Conservation (phyloP, 164 flowering plant genomes). For the Malania oleifera region DNA sequence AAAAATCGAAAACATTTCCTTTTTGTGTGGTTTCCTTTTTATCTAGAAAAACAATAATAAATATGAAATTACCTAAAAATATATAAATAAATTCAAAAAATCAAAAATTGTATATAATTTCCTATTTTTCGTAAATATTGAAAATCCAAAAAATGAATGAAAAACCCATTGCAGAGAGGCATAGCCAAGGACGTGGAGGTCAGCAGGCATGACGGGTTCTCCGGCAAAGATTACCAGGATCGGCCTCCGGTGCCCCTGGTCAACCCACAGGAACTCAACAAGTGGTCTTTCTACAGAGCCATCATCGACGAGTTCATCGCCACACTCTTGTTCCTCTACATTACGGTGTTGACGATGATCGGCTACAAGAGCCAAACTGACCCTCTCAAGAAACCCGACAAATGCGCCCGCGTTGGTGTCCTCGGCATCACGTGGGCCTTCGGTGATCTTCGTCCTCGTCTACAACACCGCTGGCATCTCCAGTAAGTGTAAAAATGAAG, state of each 20-base stretch:
- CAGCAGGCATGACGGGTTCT: constrained; percentile 24
- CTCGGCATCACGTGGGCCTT: constrained; percentile 78
- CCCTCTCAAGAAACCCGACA: constrained; percentile 11
- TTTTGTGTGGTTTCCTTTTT: too few relatives aligned
- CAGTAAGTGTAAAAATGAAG: too few relatives aligned
- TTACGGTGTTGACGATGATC: constrained; percentile 54
- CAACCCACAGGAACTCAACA: constrained; percentile 37
- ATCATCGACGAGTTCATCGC: constrained; percentile 64
- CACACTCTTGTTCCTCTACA: constrained; percentile 57
- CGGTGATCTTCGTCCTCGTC: constrained; percentile 68
- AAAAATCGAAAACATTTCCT: too few relatives aligned
- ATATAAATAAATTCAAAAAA: too few relatives aligned
- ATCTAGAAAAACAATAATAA: too few relatives aligned
- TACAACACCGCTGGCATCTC: constrained; percentile 77
- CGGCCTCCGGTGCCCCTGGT: constrained; percentile 61
- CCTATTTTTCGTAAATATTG: too few relatives aligned
- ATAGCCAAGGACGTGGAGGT: constrained; percentile 52
- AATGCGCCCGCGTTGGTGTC: constrained; percentile 58
- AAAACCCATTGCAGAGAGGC: neutral
- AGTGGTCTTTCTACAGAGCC: constrained; percentile 70
- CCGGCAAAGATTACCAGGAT: constrained; percentile 54
- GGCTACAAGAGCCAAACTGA: constrained; percentile 49
- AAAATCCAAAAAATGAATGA: too few relatives aligned
- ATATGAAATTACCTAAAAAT: too few relatives aligned
- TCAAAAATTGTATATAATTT: too few relatives aligned